phyloP scores from a whole-genome alignment of 257 asterid genomes.

The Solanum bulbocastanum region DNA sequence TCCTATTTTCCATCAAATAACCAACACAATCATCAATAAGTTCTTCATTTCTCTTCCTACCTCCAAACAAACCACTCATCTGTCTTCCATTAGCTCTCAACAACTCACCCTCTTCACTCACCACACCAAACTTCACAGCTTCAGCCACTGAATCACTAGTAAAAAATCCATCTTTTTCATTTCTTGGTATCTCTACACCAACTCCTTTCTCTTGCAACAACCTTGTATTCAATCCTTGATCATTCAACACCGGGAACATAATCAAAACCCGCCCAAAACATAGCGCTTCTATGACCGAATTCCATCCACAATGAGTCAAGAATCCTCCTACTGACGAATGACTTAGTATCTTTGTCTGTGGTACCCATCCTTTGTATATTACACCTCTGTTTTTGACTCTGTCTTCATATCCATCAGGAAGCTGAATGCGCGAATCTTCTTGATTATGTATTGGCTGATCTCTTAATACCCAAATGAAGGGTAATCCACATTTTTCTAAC shows the following conservation, averaged over 20 bases:
- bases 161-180: conserved; percentile 45
- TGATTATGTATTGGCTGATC: conserved; percentile 16
- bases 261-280: conserved; percentile 55
- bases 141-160: conserved; percentile 47
- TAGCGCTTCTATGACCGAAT: conserved; percentile 65
- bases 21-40: conserved; percentile 29
- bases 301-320: conserved; percentile 90
- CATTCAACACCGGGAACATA: conserved; percentile 72
- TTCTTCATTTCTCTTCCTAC: conserved; percentile 11
- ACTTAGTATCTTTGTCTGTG: conserved; percentile 56
- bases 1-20: conserved; percentile 22
- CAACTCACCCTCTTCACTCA: conserved; percentile 37
- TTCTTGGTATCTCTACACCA: conserved; percentile 66
- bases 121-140: conserved; percentile 37
- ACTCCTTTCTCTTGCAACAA: conserved; percentile 47
- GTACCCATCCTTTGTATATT: conserved; percentile 51
- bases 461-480: conserved; percentile 75
- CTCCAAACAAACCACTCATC: conserved; percentile 44
- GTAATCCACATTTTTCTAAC: conserved; percentile 45
- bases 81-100: conserved; percentile 45
- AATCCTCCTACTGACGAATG: conserved; percentile 54
- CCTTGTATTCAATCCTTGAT: conserved; percentile 79
- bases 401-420: conserved; percentile 42
- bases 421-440: conserved; percentile 23
- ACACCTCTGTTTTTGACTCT: conserved; percentile 30